A percentile compares a stretch with the other conserved stretches of the same genome.
Evolutionary conservation across 2,329 filamentous ascomycete species (phyloP).

Genomic region (Bipolaris oryzae): DNA sequence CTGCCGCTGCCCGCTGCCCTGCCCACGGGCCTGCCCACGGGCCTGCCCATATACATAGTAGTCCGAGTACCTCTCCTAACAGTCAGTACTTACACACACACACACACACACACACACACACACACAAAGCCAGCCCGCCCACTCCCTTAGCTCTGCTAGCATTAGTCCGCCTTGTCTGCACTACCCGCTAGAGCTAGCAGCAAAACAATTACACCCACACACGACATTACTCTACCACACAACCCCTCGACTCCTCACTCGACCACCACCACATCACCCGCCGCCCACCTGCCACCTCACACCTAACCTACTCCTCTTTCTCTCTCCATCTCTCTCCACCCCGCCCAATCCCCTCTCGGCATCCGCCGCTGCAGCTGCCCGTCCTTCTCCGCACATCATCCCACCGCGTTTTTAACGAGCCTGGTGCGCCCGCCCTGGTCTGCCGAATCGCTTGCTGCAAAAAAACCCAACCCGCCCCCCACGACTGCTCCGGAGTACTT

Average conservation of each 20-base stretch:
- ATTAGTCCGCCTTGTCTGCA: background rate
- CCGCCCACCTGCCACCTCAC: background rate
- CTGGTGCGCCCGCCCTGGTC: constrained; percentile 16
- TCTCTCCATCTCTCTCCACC: background rate
- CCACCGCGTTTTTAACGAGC: constrained; percentile 1
- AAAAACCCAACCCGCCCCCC: constrained; percentile 23
- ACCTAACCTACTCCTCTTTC: background rate
- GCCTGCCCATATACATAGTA: background rate
- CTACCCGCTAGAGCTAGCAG: background rate
- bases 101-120: too few relatives aligned
- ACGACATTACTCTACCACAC: constrained; percentile 4
- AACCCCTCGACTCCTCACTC: background rate
- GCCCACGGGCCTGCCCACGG: too few relatives aligned
- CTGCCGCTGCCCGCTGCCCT: constrained; percentile 7
- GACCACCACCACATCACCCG: background rate
- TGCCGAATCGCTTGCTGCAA: constrained; percentile 24
- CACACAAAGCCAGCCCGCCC: too few relatives aligned
- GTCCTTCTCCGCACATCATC: constrained; percentile 18
- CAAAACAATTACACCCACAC: background rate
- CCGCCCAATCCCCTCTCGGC: background rate
- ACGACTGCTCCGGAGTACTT: constrained; percentile 31
- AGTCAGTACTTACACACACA: too few relatives aligned
- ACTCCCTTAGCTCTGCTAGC: background rate
- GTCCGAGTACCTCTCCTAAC: too few relatives aligned
- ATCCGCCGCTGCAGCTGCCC: constrained; percentile 1